These are phyloP conservation scores for Acacia acuminata DNA, from an alignment of 306 rosid species.

Conservation along the genomic window DNA sequence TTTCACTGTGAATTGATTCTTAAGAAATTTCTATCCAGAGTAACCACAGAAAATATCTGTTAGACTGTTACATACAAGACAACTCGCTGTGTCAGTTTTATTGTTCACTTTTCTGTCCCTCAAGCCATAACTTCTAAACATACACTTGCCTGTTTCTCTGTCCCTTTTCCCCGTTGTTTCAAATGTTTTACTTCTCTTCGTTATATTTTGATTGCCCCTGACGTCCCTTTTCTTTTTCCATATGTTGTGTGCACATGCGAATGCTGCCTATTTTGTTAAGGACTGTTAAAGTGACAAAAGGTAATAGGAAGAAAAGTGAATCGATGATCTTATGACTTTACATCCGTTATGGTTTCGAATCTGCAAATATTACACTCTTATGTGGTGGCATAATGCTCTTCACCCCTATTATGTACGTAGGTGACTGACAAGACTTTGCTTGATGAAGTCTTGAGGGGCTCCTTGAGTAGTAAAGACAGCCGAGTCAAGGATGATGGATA, in stretches of 20 bases:
- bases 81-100: neutral
- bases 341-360: neutral
- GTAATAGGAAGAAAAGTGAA: neutral
- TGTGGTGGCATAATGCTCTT: conserved; percentile 23
- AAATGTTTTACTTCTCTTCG: neutral
- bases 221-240: neutral
- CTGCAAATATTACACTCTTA: neutral
- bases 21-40: neutral
- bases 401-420: conserved; percentile 40
- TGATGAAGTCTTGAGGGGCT: conserved; percentile 74
- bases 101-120: neutral
- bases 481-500: conserved; percentile 90
- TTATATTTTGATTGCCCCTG: neutral
- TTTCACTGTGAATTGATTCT: conserved; percentile 11
- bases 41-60: neutral
- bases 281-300: neutral
- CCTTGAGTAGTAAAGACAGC: conserved; percentile 73
- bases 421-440: conserved; percentile 92
- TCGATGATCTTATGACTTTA: conserved; percentile 4
- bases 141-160: neutral
- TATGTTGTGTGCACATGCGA: neutral
- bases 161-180: neutral
- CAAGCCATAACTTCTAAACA: neutral
- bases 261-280: neutral
- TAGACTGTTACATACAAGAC: neutral